Evolutionary conservation across 257 asterid species (phyloP), one percentile per base, ranked within the genome.

Genomic region (Knoxia roxburghii): DNA sequence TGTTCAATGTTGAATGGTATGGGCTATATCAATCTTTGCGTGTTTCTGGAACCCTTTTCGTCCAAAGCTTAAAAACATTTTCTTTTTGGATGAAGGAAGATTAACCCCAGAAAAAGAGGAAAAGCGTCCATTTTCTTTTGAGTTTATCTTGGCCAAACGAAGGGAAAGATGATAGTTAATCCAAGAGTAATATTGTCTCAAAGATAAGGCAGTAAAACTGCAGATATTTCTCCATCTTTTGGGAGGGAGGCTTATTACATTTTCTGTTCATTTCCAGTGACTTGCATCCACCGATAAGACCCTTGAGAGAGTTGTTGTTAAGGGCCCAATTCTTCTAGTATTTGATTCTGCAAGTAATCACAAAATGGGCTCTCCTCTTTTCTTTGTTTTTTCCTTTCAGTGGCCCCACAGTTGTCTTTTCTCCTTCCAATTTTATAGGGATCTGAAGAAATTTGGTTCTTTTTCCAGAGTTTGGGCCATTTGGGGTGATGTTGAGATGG

Each of bases 301-400:
- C 14, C 13, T 30, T 29, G 43, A 20, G 57, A 30, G 69, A 65
- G 60, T n/a, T 30, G 69, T 18, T n/a, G n/a, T n/a, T n/a, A 48
- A 49, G 69, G 69, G 60, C 60, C 70, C 70, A 50, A 65, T 32
- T 37, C 33, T 7, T 9, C 24, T 49, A 7, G 6, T 4, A 37
- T 0, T 5, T 8, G 49, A 33, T 32, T 7, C 5, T 15, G 46
- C 8, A 17, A 27, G 18, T 46, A 55, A 26, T 12, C 26, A n/a
- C n/a, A 41, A 29, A 65, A 68, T 55, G 72, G 65, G 56, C 65
- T 68, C 43, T 23, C 30, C 29, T 37, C 49, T 49, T 55, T n/a
- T n/a, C n/a, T n/a, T n/a, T n/a, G n/a, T n/a, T n/a, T n/a, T 17
- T 54, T 50, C 26, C 46, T 55, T n/a, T 57, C 73, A 45, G 6